phyloP scores from a whole-genome alignment of 257 asterid genomes.

The Capsicum chinense region DNA sequence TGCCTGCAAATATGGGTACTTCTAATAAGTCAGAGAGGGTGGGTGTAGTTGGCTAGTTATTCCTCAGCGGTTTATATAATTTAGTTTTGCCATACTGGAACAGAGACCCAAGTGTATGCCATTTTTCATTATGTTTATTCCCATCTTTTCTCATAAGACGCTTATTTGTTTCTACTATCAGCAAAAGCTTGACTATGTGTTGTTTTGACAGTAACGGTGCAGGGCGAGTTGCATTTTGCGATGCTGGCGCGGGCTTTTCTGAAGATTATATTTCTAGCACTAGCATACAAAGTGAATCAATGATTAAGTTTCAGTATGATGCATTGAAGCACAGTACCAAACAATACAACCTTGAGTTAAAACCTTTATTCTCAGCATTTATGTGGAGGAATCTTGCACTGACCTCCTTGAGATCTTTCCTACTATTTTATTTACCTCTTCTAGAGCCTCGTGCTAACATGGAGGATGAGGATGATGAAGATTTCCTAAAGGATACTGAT shows the following conservation, averaged over 20 bases:
- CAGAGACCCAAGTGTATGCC: not conserved
- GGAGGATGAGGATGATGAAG: constrained; percentile 74
- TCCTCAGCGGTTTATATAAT: not conserved
- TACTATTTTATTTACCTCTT: constrained; percentile 81
- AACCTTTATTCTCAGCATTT: constrained; percentile 82
- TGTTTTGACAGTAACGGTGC: constrained; percentile 52
- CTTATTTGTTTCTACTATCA: not conserved
- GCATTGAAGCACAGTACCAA: constrained; percentile 51
- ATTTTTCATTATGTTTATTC: constrained; percentile 8
- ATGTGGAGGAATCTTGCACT: constrained; percentile 76
- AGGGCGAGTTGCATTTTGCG: constrained; percentile 58
- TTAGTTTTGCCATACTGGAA: not conserved
- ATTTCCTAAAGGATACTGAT: constrained; percentile 58
- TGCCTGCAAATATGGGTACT: not conserved
- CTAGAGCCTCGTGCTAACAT: constrained; percentile 65
- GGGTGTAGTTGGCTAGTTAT: constrained; percentile 1
- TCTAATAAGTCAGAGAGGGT: not conserved
- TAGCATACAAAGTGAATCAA: constrained; percentile 44
- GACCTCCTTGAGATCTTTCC: constrained; percentile 77
- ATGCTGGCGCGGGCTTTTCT: constrained; percentile 60
- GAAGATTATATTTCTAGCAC: constrained; percentile 58
- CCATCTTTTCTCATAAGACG: not conserved
- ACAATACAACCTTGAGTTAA: constrained; percentile 67
- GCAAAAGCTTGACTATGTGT: not conserved
- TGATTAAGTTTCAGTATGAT: constrained; percentile 44